Base-by-base conservation (phyloP, 108 stramenopile genomes). In the Pseudonitzschia multistriata region DNA sequence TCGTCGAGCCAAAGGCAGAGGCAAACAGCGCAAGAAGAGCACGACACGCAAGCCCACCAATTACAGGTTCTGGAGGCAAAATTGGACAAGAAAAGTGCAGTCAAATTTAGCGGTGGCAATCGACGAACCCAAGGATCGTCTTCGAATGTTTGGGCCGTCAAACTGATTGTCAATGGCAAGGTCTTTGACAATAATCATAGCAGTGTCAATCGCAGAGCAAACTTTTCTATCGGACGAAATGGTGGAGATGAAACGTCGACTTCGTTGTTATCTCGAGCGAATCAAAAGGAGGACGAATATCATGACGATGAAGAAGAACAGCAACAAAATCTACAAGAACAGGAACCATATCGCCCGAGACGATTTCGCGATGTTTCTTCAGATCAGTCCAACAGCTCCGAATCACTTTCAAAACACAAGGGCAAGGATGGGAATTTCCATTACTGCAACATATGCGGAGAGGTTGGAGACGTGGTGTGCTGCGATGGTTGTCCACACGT, bases 401-500 rank as follows among this genome's bases (percentile, higher is more conserved):
- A 3, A 35, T 30, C 37, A 24, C 30, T 42, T 5, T 49, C 28
- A 65, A 31, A 31, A 19, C 76, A 14, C 31, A 59, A 35, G 42
- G 86, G 83, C 7, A 55, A 83, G 30, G 92, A 93, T 81, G 89
- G 89, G 3, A 90, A 93, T 72, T 73, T 83, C n/a, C 90, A 81
- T 65, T 84, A 83, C 49, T 93, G 92, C 59, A 62, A 73, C 17
- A 62, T 79, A 3, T 93, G 92, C 71, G 54, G 76, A 19, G 86
- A 77, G 50, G 81, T 88, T 29, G 92, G 92, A 25, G 84, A 89
- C 52, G 88, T 93, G 10, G 92, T 90, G 5, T 93, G 92, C 65
- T 93, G 92, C 39, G 92, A 93, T 75, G 89, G 89, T 2, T 93
- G 92, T 66, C 92, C 91, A 11, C 71, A 74, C 24, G 89, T 90